phyloP scores from a whole-genome alignment of 1,139 yeast species.

The Arxiozyma bovina region DNA sequence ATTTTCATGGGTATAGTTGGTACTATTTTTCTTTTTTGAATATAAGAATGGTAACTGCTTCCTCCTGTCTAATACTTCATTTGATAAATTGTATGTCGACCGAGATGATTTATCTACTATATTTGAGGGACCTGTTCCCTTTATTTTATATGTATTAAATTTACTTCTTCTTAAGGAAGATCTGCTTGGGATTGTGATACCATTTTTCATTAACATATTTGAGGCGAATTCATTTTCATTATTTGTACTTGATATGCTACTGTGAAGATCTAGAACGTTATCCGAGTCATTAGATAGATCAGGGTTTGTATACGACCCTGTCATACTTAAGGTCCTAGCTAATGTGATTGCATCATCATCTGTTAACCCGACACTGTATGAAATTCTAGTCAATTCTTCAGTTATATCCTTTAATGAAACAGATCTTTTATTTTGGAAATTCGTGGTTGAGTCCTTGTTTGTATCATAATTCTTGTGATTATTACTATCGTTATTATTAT shows the following conservation, averaged over 20 bases:
- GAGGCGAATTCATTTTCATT: slow-evolving; percentile 20
- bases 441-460: background rate
- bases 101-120: background rate
- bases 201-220: slow-evolving; percentile 22
- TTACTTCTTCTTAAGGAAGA: slow-evolving; percentile 29
- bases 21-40: background rate
- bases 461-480: background rate
- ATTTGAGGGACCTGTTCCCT: slow-evolving; percentile 6
- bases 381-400: slow-evolving; percentile 53
- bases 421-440: slow-evolving; percentile 1
- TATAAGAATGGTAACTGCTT: slow-evolving; percentile 3
- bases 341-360: slow-evolving; percentile 66
- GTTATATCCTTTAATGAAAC: slow-evolving; percentile 56
- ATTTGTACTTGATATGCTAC: background rate
- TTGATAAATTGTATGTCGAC: background rate
- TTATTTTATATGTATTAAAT: slow-evolving; percentile 26
- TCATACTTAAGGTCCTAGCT: slow-evolving; percentile 50
- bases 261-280: background rate
- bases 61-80: background rate
- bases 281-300: background rate
- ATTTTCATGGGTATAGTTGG: background rate
- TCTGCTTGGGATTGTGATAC: slow-evolving; percentile 25
- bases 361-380: slow-evolving; percentile 64
- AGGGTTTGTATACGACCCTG: slow-evolving; percentile 14
- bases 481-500: background rate